These are phyloP conservation scores for Phycomyces blakesleeanus DNA, from an alignment of 192 early-diverging fungal species.

Conservation along the genomic window DNA sequence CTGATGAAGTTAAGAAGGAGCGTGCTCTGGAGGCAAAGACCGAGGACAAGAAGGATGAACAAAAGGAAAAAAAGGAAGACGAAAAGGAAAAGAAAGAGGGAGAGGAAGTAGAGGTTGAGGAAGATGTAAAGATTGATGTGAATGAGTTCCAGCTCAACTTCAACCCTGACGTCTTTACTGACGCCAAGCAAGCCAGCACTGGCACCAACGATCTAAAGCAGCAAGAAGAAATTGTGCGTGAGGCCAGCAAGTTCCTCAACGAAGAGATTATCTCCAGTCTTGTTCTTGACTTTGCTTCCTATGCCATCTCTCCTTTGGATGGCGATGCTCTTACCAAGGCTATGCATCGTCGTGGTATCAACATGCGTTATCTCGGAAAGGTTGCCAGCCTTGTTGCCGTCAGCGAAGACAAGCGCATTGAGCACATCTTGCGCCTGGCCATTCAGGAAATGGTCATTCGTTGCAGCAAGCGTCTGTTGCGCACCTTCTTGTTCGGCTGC, in stretches of 20 bases:
- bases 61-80: constrained; percentile 22
- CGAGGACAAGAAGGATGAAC: constrained; percentile 4
- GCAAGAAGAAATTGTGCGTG: constrained; percentile 65
- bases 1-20: constrained; percentile 42
- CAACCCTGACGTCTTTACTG: constrained; percentile 64
- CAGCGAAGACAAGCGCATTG: constrained; percentile 48
- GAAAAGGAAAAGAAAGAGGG: constrained; percentile 21
- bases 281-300: constrained; percentile 63
- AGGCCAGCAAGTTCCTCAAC: constrained; percentile 73
- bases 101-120: constrained; percentile 34
- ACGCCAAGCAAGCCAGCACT: constrained; percentile 37
- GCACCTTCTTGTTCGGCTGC: constrained; percentile 54
- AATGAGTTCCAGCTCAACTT: constrained; percentile 45
- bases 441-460: constrained; percentile 88
- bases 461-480: constrained; percentile 79
- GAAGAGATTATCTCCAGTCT: constrained; percentile 62
- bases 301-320: constrained; percentile 73
- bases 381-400: constrained; percentile 64
- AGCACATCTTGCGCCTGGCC: constrained; percentile 61
- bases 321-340: constrained; percentile 69
- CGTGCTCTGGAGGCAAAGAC: constrained; percentile 9
- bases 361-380: constrained; percentile 93
- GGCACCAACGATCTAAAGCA: constrained; percentile 25
- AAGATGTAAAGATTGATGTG: constrained; percentile 31
- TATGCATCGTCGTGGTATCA: constrained; percentile 93